Base-by-base conservation (phyloP, 495 filamentous ascomycete genomes). In the Trichoderma gamsii region DNA sequence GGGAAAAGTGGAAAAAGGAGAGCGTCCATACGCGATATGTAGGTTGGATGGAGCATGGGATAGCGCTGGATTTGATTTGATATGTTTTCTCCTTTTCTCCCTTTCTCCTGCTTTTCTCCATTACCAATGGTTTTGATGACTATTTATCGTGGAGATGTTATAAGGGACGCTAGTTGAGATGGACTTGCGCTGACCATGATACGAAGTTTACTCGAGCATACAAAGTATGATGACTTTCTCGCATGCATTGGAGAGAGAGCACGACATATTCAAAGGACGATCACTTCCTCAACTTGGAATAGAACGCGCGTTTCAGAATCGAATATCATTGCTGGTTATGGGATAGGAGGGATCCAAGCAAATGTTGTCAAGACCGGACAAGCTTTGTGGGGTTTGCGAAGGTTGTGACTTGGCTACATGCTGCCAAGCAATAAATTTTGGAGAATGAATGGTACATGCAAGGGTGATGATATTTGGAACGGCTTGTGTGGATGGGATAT, bases 281-380 rank as follows among this genome's bases (percentile, higher is more conserved):
- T 66, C 65, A 44, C 16, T 66, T 66, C 9, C 65, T 46, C 21
- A 51, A 32, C 18, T 49, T 8, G 65, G 43, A 66, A 32, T 23
- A 23, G 41, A n/a, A 15, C 12, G 65, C 41, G 41, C 43, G 65
- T 66, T 66, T 66, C 65, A 66, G 65, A 66, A 27, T 13, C 25
- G 13, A 29, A 18, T 43, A 66, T 66, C 65, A 66, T 27, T 66
- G 41, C 65, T 38, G 16, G n/a, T 21, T 46, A 21, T 13, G 65
- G 65, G 41, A 49, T 66, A 46, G 41, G 43, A 32, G 35, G 43
- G 41, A 41, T 18, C 65, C 65, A 43, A 12, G 23, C 41, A 32
- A 29, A 25, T 52, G 65, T 66, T 66, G 65, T 66, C 65, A 66
- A 66, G 65, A 66, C 65, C 44, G 65, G 65, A 66, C 65, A 66